Evolutionary conservation across 1,284 basidiomycete genomes (phyloP).

Genomic region (Ceratobasidium sp.): DNA sequence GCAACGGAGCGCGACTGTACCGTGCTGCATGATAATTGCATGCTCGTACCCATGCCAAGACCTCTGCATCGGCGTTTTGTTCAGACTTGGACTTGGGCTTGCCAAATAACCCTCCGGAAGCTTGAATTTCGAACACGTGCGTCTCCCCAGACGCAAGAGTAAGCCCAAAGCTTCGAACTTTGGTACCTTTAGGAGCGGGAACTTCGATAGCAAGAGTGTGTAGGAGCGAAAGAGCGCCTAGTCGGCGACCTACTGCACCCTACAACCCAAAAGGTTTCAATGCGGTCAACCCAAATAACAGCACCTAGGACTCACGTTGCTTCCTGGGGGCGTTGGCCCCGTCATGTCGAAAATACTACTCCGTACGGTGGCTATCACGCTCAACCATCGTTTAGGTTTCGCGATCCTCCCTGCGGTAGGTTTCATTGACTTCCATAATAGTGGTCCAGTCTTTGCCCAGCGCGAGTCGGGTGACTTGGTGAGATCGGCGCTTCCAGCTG

Average conservation of each 20-base stretch:
- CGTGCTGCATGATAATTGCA: conserved; percentile 40
- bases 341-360: conserved; percentile 24
- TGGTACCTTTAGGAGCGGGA: conserved; percentile 32
- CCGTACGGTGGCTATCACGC: conserved; percentile 16
- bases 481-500: conserved; percentile 18
- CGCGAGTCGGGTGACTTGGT: conserved; percentile 20
- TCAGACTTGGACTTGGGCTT: conserved; percentile 29
- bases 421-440: conserved; percentile 39
- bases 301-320: conserved; percentile 3
- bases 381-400: conserved; percentile 37
- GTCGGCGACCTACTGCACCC: conserved; percentile 10
- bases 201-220: conserved; percentile 26
- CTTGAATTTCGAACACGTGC: conserved; percentile 37
- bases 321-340: conserved; percentile 22
- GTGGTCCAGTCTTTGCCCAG: conserved; percentile 27
- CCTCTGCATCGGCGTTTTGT: conserved; percentile 25
- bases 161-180: conserved; percentile 34
- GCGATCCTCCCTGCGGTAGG: conserved; percentile 28
- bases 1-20: conserved; percentile 34
- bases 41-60: conserved; percentile 31
- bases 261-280: too few species aligned
- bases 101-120: neutral
- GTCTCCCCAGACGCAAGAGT: conserved; percentile 35
- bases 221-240: conserved; percentile 23
- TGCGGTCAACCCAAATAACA: too few species aligned